Evolutionary conservation across 208 protist genomes (phyloP).

Genomic region (Phytomonas francai): DNA sequence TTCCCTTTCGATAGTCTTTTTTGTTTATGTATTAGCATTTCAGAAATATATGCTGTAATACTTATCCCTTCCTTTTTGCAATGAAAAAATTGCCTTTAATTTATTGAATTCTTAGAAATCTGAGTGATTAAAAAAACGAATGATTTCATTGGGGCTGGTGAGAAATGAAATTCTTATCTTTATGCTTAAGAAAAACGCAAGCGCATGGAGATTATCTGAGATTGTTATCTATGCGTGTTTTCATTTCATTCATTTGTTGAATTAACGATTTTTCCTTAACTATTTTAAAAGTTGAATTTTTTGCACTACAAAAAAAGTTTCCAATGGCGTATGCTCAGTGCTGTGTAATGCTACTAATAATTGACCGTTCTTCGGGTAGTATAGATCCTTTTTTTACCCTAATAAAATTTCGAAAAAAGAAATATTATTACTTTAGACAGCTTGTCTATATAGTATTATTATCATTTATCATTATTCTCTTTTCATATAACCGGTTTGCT

Average conservation of each 20-base stretch:
- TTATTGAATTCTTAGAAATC: not conserved
- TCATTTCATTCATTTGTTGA: slow-evolving; percentile 4
- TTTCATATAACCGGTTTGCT: slow-evolving; percentile 4
- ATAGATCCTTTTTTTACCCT: slow-evolving; percentile 9
- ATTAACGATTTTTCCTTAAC: not conserved
- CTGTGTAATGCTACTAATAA: not conserved
- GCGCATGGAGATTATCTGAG: not conserved
- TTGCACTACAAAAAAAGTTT: not conserved
- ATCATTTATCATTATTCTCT: slow-evolving; percentile 9
- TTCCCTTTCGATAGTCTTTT: slow-evolving; percentile 3
- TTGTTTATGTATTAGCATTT: slow-evolving; percentile 5
- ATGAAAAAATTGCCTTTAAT: not conserved
- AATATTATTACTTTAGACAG: slow-evolving; percentile 6
- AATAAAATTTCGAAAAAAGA: slow-evolving; percentile 12
- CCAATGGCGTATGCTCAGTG: not conserved
- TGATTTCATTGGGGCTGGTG: not conserved
- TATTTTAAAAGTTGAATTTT: not conserved
- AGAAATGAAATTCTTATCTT: not conserved
- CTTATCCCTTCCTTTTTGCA: not conserved
- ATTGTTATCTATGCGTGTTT: not conserved
- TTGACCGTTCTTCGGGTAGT: not conserved
- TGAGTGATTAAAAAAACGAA: not conserved
- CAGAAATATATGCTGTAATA: not conserved
- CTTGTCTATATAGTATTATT: slow-evolving; percentile 11
- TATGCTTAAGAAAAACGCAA: not conserved